Conservation (phyloP, 2,329 filamentous ascomycete species). For the Paraphoma sp. region DNA sequence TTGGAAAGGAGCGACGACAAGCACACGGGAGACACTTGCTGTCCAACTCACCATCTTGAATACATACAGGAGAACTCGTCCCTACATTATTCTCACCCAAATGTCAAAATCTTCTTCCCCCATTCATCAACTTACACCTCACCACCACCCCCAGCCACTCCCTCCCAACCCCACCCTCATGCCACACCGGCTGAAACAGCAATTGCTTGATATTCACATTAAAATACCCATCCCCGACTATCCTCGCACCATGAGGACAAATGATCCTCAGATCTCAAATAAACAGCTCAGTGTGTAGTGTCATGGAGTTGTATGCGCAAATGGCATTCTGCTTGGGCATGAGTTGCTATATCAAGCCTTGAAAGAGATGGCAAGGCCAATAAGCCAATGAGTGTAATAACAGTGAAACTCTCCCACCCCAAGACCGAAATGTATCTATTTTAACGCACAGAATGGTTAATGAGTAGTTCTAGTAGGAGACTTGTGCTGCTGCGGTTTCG, state of each 20-base stretch:
- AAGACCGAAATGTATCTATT: constrained; percentile 56
- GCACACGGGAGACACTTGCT: neutral
- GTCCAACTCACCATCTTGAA: too few relatives aligned
- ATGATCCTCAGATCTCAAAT: constrained; percentile 55
- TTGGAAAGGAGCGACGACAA: neutral
- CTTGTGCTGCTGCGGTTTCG: constrained; percentile 4
- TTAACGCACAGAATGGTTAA: constrained; percentile 51
- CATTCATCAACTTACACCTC: neutral
- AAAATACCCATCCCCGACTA: constrained; percentile 45
- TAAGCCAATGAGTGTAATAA: too few relatives aligned
- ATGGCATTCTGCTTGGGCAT: constrained; percentile 59
- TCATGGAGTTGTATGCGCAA: constrained; percentile 48
- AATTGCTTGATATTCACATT: constrained; percentile 58
- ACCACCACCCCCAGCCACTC: neutral
- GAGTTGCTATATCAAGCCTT: constrained; percentile 56
- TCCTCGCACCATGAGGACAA: constrained; percentile 55
- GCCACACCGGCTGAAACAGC: constrained; percentile 57
- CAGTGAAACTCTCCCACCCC: constrained; percentile 55
- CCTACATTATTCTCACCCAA: neutral
- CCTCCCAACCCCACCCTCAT: constrained; percentile 53
- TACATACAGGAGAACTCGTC: too few relatives aligned
- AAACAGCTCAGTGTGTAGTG: constrained; percentile 52
- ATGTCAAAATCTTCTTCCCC: neutral
- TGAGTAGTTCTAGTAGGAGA: constrained; percentile 26
- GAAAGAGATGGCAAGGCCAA: too few relatives aligned